Base-by-base conservation (phyloP, 192 early-diverging fungal species). In the Chytriomyces sp. region DNA sequence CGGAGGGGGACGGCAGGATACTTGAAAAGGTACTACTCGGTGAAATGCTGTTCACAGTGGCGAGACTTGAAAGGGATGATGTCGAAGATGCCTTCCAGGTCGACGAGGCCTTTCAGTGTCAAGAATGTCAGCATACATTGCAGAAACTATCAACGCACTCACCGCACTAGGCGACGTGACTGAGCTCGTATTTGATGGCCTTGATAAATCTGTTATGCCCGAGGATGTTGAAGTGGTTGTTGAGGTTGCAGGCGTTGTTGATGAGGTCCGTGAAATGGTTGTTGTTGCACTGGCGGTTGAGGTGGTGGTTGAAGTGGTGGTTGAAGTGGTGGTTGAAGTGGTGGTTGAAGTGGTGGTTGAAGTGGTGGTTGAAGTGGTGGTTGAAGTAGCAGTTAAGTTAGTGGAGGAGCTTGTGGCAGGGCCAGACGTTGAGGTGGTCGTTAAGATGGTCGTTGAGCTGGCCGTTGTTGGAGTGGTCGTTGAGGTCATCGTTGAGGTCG, bases 91-190 rank as follows among this genome's bases (percentile, higher is more conserved):
- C n/a, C 55, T 53, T 19, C 52, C n/a, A 14, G 55, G 32, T 22
- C 55, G 52, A 5, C 36, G 7, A n/a, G 65, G 65, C 32, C 52
- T 68, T 38, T 68, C 52, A 34, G 55, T 12, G 1, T 37, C 31
- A 17, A 39, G 14, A 2, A 30, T n/a, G 30, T 31, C 33, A 1
- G 22, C 65, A 33, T 68, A 28, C 30, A 68, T 68, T 22, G 1
- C 14, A 14, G 44, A 22, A 14, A 49, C 44, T 22, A 49, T 14
- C 2, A 3, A 2, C 1, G 14, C 17, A 22, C 22, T 38, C 34
- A 49, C 44, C 3, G 44, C 44, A n/a, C 17, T 49, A 14, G 3
- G 44, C 22, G 17, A 22, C 49, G 49, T 17, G 60, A 14, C 7
- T 55, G 14, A 0, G 52, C 65, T 17, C 5, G 26, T 28, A 26